Evolutionary conservation across 2,329 filamentous ascomycete species (phyloP).

Genomic region (Cryoendolithus antarcticus): DNA sequence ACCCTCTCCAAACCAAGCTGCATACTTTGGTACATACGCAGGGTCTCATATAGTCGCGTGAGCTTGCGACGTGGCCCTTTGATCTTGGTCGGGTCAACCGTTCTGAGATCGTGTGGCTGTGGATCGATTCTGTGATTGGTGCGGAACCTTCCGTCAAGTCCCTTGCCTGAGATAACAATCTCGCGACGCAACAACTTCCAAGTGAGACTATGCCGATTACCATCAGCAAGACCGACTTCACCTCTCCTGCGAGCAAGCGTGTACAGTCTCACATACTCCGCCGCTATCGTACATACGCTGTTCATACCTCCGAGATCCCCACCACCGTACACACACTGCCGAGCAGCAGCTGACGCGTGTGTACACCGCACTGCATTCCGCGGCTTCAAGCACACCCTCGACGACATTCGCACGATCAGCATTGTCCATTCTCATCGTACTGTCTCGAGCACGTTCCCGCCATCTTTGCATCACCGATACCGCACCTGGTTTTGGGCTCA

Average conservation of each 20-base stretch:
- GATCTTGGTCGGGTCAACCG: no score
- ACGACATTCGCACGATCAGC: conserved; percentile 1
- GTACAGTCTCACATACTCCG: neutral
- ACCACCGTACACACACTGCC: neutral
- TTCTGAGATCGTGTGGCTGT: no score
- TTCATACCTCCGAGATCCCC: neutral
- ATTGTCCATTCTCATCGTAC: conserved; percentile 7
- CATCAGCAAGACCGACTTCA: neutral
- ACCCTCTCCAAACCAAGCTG: no score
- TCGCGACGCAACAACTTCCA: neutral
- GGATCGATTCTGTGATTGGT: no score
- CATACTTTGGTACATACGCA: no score
- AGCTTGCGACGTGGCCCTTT: no score
- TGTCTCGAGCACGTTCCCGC: conserved; percentile 4
- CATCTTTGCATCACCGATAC: neutral
- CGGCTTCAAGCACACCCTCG: neutral
- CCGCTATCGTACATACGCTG: neutral
- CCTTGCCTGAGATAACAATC: no score
- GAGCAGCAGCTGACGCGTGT: conserved; percentile 6
- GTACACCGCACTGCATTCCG: conserved; percentile 6
- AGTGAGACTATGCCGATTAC: neutral
- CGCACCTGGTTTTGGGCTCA: conserved; percentile 1
- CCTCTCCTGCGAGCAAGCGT: neutral
- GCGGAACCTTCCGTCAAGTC: no score
- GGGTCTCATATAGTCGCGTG: no score